Conservation (phyloP, 1,284 basidiomycete genomes). For the Trametes hirsuta region DNA sequence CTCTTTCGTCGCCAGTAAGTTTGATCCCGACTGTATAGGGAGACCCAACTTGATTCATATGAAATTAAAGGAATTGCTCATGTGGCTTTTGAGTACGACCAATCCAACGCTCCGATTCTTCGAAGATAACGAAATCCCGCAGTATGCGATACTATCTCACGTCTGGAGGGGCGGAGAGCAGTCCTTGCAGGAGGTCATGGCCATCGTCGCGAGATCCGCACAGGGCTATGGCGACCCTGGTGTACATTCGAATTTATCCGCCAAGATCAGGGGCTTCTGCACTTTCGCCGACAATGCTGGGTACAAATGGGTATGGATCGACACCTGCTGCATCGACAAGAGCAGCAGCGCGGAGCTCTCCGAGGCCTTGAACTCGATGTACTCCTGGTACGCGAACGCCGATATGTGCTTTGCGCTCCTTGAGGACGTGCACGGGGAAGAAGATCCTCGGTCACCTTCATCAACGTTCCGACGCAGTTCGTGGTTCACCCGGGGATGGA, state of each 20-base stretch:
- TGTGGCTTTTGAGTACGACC: constrained; percentile 1
- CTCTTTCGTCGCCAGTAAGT: background rate
- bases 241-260: constrained; percentile 3
- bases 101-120: background rate
- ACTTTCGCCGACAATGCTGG: constrained; percentile 11
- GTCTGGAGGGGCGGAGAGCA: constrained; percentile 19
- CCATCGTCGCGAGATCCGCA: background rate
- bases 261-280: constrained; percentile 16
- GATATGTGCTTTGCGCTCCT: constrained; percentile 21
- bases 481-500: constrained; percentile 22
- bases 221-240: background rate
- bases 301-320: constrained; percentile 18
- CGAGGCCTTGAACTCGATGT: constrained; percentile 24
- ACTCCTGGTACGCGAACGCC: constrained; percentile 20
- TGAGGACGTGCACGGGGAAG: constrained; percentile 10
- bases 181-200: constrained; percentile 11
- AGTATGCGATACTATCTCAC: constrained; percentile 22
- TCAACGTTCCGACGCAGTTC: constrained; percentile 13
- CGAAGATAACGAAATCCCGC: background rate
- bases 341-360: constrained; percentile 22
- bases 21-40: background rate
- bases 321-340: constrained; percentile 25
- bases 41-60: background rate
- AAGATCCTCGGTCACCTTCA: background rate
- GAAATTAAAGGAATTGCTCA: background rate